Base-by-base conservation (phyloP, 768 basidiomycete species). In the Candolleomyces eurysporus region DNA sequence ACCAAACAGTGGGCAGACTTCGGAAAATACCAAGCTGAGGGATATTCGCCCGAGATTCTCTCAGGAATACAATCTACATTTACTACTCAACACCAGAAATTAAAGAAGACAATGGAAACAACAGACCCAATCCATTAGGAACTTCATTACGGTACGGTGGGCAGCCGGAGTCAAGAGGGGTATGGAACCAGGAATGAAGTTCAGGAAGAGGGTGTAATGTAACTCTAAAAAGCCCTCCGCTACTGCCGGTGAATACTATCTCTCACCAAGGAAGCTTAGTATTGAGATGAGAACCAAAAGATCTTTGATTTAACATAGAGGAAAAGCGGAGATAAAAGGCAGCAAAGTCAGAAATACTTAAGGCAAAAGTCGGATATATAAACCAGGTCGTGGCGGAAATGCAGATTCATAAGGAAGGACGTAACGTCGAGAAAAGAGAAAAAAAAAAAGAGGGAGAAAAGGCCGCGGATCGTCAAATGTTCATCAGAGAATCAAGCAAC, bases 401-500 rank as follows among this genome's bases (percentile, higher is more conserved):
- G 64, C 71, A 76, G 73, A 68, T 68, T 73, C 72, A 71, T 75
- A 68, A 61, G 70, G 72, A 67, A 61, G 68, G 65, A 65, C 69
- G 66, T 69, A 67, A 22, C 19, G 53, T 36, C 53, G 53, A n/a
- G 32, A 19, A 42, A 55, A 55, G 31, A 55, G 22, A 7, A 31
- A 36, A 40, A 36, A 40, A 64, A 63, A 67, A 61, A 42, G 14
- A 31, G 39, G 40, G 32, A 66, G 63, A 61, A 67, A 61, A 66
- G 64, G 53, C 65, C 58, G 59, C 60, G 64, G 59, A 64, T 63
- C 65, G 64, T 67, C 64, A 61, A 61, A 59, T 54, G 61, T 42
- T 59, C 50, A 66, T 88, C 83, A 98, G 73, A 94, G 84, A 73
- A 98, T 84, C 74, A 92, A 82, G 85, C 96, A 98, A 75, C 84